Conservation (phyloP, 1,284 basidiomycete genomes). For the Trametes polyzona region DNA sequence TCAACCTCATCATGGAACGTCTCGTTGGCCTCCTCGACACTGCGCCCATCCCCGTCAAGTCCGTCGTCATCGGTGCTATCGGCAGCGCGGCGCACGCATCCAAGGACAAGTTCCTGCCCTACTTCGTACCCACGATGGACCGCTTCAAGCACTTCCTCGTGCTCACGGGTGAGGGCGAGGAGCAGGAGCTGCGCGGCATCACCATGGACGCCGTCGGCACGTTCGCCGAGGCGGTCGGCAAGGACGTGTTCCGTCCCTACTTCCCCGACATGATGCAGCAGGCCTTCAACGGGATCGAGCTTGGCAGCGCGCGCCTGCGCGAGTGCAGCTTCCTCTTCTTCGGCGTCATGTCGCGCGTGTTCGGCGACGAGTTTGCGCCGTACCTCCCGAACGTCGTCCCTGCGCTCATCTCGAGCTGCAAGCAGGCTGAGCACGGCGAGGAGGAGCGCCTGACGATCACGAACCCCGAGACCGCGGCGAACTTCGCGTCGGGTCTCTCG, state of each 20-base stretch:
- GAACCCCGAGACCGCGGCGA: slow-evolving; percentile 52
- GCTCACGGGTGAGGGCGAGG: slow-evolving; percentile 84
- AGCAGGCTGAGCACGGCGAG: slow-evolving; percentile 84
- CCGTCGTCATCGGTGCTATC: slow-evolving; percentile 97
- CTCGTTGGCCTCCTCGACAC: slow-evolving; percentile 88
- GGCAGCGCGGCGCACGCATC: slow-evolving; percentile 99
- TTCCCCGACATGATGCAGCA: slow-evolving; percentile 96
- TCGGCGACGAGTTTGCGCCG: slow-evolving; percentile 90
- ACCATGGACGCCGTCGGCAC: slow-evolving; percentile 99
- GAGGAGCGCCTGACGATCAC: slow-evolving; percentile 50
- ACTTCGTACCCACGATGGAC: slow-evolving; percentile 94
- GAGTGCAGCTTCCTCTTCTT: slow-evolving; percentile 99
- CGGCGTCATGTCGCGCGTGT: slow-evolving; percentile 96
- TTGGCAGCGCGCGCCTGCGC: slow-evolving; percentile 86
- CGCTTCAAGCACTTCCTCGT: slow-evolving; percentile 88
- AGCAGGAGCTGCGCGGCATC: slow-evolving; percentile 94
- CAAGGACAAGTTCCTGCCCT: slow-evolving; percentile 89
- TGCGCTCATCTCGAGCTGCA: slow-evolving; percentile 83
- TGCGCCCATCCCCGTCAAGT: slow-evolving; percentile 87
- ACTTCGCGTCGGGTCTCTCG: slow-evolving; percentile 75
- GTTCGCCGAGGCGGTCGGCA: slow-evolving; percentile 96
- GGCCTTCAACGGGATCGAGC: slow-evolving; percentile 89
- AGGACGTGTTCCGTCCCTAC: slow-evolving; percentile 94
- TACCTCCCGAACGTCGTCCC: slow-evolving; percentile 91
- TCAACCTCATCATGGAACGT: slow-evolving; percentile 95